Conservation (phyloP, 192 early-diverging fungal genomes). For the Chytriomyces sp. region DNA sequence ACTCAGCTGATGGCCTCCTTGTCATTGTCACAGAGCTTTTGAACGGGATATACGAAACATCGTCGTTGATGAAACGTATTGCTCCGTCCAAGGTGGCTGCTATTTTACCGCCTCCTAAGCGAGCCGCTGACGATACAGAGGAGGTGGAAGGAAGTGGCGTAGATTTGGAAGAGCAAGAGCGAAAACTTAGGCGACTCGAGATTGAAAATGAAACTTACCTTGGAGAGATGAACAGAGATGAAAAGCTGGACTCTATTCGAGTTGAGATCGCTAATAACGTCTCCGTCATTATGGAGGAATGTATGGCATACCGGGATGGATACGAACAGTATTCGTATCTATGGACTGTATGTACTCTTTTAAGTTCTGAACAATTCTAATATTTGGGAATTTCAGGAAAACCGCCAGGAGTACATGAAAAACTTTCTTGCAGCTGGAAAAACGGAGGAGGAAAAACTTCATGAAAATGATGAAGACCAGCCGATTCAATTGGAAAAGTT, state of each 20-base stretch:
- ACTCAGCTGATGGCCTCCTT: constrained; percentile 42
- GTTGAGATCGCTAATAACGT: constrained; percentile 47
- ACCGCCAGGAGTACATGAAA: constrained; percentile 70
- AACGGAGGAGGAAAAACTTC: constrained; percentile 32
- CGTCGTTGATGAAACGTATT: constrained; percentile 60
- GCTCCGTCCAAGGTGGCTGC: constrained; percentile 33
- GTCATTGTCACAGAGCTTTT: constrained; percentile 53
- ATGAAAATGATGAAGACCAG: constrained; percentile 43
- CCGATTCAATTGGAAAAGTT: constrained; percentile 66
- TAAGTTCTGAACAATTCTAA: background rate
- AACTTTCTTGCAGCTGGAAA: constrained; percentile 52
- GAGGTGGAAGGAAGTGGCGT: constrained; percentile 6
- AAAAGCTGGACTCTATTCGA: constrained; percentile 41
- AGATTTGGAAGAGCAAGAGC: constrained; percentile 39
- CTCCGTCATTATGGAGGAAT: constrained; percentile 55
- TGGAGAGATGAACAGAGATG: constrained; percentile 58
- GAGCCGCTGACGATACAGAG: constrained; percentile 16
- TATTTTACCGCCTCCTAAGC: background rate
- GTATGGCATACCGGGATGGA: constrained; percentile 52
- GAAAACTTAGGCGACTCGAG: constrained; percentile 32
- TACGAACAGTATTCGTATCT: constrained; percentile 67
- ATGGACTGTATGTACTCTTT: constrained; percentile 54
- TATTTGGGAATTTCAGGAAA: constrained; percentile 44
- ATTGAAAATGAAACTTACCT: constrained; percentile 59
- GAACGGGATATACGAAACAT: constrained; percentile 58